Conservation (phyloP, 768 basidiomycete species). For the Xerocomus spinulosus region DNA sequence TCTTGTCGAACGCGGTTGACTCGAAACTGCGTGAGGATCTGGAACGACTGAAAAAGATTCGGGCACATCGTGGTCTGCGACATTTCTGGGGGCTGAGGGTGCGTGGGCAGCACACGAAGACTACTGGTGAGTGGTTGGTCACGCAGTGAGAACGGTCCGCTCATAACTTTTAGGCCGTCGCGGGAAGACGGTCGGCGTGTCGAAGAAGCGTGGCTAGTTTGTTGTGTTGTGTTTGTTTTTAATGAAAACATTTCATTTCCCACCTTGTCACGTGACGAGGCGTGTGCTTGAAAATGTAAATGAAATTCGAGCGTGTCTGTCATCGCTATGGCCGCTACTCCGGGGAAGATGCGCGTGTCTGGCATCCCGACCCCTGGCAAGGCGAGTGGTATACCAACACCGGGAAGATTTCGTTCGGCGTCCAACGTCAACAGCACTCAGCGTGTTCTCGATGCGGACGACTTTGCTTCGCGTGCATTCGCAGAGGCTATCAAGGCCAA, state of each 20-base stretch:
- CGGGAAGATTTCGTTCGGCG: constrained; percentile 65
- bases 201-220: constrained; percentile 73
- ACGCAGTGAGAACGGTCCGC: not conserved
- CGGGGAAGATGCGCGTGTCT: constrained; percentile 39
- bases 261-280: constrained; percentile 18
- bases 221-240: constrained; percentile 1
- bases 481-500: constrained; percentile 77
- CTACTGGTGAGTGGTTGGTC: constrained; percentile 61
- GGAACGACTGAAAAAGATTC: constrained; percentile 98
- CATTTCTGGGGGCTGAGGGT: constrained; percentile 95
- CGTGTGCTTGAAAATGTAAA: not conserved
- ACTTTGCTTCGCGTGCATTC: constrained; percentile 68
- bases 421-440: constrained; percentile 42
- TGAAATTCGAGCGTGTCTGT: not conserved
- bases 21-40: constrained; percentile 98
- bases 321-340: constrained; percentile 39
- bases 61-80: constrained; percentile 89
- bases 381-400: constrained; percentile 57
- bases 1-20: constrained; percentile 94
- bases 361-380: constrained; percentile 47
- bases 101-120: constrained; percentile 99
- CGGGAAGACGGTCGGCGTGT: constrained; percentile 94
- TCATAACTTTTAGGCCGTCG: constrained; percentile 62
- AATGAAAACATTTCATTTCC: constrained; percentile 7
- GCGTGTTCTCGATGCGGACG: constrained; percentile 37